Percentiles rank a stretch among this genome's conserved stretches.
These are phyloP conservation scores for Chrysoporthe puriensis DNA, from an alignment of 2,329 filamentous ascomycete genomes.

Conservation along the genomic window DNA sequence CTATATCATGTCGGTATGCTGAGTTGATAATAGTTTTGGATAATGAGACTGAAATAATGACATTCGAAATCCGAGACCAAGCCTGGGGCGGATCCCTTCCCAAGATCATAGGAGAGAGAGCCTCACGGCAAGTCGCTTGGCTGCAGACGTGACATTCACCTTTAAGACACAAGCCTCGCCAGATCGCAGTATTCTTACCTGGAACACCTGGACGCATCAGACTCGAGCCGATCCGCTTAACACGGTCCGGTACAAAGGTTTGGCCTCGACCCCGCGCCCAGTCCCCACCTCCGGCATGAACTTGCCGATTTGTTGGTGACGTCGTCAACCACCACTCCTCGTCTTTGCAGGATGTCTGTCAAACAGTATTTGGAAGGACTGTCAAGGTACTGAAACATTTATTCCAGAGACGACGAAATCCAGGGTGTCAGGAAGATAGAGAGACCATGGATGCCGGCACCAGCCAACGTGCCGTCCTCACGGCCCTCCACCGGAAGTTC, in stretches of 20 bases:
- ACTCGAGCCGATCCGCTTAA: background rate
- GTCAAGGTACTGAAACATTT: background rate
- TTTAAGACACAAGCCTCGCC: too few species aligned
- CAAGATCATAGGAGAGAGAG: too few species aligned
- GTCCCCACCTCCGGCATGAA: conserved; percentile 6
- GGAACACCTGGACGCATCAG: background rate
- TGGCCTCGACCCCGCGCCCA: background rate
- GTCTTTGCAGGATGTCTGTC: background rate
- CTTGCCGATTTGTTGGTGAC: background rate
- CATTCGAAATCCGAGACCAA: too few species aligned
- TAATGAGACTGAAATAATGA: too few species aligned
- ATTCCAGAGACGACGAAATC: background rate
- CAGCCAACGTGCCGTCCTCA: conserved; percentile 14
- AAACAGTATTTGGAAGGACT: background rate
- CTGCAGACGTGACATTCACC: too few species aligned
- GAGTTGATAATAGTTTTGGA: too few species aligned
- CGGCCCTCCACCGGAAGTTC: conserved; percentile 33
- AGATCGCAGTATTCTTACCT: too few species aligned
- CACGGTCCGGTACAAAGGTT: background rate
- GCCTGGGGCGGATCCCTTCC: too few species aligned
- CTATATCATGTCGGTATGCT: too few species aligned
- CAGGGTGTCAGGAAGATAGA: background rate
- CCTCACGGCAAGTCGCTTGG: too few species aligned
- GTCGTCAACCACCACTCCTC: background rate
- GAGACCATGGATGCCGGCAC: conserved; percentile 9